phyloP scores from a whole-genome alignment of 2,329 filamentous ascomycete genomes.

The Fusarium algeriense region DNA sequence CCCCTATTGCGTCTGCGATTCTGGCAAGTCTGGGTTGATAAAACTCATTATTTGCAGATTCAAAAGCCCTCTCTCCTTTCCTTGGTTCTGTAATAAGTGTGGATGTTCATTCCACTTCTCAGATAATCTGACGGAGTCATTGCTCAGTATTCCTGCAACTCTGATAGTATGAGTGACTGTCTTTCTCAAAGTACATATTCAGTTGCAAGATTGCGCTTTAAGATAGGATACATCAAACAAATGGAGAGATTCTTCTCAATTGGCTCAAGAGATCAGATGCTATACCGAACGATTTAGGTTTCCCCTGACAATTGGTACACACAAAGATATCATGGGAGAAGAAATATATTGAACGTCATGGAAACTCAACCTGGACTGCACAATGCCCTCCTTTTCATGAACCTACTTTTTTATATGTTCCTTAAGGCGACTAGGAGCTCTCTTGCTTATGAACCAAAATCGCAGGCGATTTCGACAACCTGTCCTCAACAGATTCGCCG shows the following conservation, averaged over 20 bases:
- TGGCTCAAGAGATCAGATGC: fast-evolving
- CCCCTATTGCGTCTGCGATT: neutral
- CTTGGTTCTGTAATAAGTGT: too few species aligned
- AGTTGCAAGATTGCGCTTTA: too few species aligned
- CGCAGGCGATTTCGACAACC: neutral
- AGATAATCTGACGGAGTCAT: too few species aligned
- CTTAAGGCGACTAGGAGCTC: neutral
- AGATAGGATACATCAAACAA: neutral
- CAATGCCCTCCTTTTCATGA: neutral
- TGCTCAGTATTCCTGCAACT: too few species aligned
- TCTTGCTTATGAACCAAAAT: neutral
- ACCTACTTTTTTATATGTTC: neutral
- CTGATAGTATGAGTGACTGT: too few species aligned
- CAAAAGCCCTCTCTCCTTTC: too few species aligned
- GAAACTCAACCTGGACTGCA: too few species aligned
- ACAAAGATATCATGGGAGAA: neutral
- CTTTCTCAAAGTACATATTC: too few species aligned
- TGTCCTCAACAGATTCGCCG: neutral
- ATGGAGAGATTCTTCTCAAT: neutral
- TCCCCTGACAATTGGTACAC: too few species aligned
- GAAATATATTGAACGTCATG: too few species aligned
- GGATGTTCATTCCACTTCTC: too few species aligned
- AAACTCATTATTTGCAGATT: neutral
- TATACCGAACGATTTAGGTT: too few species aligned
- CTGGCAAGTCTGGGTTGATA: neutral